A percentile compares a stretch with the other conserved stretches of the same genome.
Conservation (phyloP, 768 basidiomycete species). For the Favolaschia claudopus region DNA sequence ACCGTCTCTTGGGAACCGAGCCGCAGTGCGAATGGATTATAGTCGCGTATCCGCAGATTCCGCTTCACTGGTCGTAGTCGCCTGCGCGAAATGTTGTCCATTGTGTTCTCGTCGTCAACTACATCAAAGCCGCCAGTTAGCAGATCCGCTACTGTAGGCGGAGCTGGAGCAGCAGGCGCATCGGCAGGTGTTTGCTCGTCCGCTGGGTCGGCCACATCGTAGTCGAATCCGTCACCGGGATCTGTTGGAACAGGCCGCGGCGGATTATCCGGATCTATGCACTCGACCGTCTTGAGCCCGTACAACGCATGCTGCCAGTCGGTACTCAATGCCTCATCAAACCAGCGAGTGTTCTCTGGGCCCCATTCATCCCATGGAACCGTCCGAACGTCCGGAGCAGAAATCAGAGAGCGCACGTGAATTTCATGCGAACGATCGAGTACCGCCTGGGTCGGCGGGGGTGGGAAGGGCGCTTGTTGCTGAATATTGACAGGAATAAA, state of each 20-base stretch:
- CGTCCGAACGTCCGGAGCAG: constrained; percentile 22
- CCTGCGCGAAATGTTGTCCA: not conserved
- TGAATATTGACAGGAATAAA: constrained; percentile 17
- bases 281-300: constrained; percentile 59
- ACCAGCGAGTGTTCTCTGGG: constrained; percentile 60
- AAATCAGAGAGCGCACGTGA: constrained; percentile 29
- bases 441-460: constrained; percentile 6
- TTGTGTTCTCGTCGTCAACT: constrained; percentile 12
- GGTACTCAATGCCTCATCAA: constrained; percentile 54
- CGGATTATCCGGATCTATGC: constrained; percentile 36
- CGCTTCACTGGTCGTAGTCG: constrained; percentile 16
- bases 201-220: not conserved
- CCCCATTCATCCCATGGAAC: constrained; percentile 62
- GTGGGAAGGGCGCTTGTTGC: constrained; percentile 9
- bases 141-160: constrained; percentile 23
- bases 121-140: constrained; percentile 23
- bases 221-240: constrained; percentile 2
- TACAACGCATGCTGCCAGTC: constrained; percentile 66
- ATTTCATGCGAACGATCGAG: constrained; percentile 12
- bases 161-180: too few species aligned
- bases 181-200: too few species aligned
- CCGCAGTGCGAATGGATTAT: constrained; percentile 42
- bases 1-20: constrained; percentile 13
- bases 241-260: constrained; percentile 7
- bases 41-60: constrained; percentile 45